phyloP scores from a whole-genome alignment of 1,284 basidiomycete genomes.

The Schizopora paradoxa region DNA sequence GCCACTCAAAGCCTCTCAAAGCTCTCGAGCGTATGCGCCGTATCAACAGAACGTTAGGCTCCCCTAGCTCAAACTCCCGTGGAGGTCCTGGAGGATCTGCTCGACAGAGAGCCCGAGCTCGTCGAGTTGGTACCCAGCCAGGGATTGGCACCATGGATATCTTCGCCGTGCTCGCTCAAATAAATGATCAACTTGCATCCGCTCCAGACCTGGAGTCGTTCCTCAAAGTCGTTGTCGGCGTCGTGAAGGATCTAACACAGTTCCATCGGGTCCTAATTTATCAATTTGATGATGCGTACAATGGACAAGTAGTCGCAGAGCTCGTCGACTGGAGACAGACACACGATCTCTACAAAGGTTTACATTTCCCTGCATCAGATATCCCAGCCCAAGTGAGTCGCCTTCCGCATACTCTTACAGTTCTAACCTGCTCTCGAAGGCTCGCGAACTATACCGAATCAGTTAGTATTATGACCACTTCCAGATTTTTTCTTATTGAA shows the following conservation, averaged over 20 bases:
- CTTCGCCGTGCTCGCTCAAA: constrained; percentile 76
- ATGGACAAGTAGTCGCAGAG: constrained; percentile 78
- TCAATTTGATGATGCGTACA: constrained; percentile 73
- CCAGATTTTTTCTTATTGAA: neutral
- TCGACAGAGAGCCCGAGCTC: constrained; percentile 23
- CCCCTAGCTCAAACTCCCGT: constrained; percentile 1
- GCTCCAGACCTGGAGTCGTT: constrained; percentile 70
- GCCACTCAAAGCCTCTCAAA: constrained; percentile 66
- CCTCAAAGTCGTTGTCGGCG: constrained; percentile 73
- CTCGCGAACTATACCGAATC: constrained; percentile 40
- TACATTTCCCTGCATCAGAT: constrained; percentile 63
- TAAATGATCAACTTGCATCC: constrained; percentile 78
- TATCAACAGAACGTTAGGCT: constrained; percentile 29
- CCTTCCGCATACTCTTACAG: constrained; percentile 10
- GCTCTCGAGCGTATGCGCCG: constrained; percentile 68
- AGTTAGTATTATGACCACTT: constrained; percentile 31
- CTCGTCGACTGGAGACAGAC: constrained; percentile 80
- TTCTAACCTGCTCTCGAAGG: constrained; percentile 30
- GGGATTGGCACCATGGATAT: constrained; percentile 74
- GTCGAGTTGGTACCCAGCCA: constrained; percentile 23
- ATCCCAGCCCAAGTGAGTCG: constrained; percentile 48
- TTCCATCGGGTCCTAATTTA: constrained; percentile 89
- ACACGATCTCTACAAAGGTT: constrained; percentile 72
- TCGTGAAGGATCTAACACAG: constrained; percentile 79
- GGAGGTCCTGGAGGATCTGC: constrained; percentile 15